Conservation (phyloP, 2,329 filamentous ascomycete species). For the Epicoccum nigrum region DNA sequence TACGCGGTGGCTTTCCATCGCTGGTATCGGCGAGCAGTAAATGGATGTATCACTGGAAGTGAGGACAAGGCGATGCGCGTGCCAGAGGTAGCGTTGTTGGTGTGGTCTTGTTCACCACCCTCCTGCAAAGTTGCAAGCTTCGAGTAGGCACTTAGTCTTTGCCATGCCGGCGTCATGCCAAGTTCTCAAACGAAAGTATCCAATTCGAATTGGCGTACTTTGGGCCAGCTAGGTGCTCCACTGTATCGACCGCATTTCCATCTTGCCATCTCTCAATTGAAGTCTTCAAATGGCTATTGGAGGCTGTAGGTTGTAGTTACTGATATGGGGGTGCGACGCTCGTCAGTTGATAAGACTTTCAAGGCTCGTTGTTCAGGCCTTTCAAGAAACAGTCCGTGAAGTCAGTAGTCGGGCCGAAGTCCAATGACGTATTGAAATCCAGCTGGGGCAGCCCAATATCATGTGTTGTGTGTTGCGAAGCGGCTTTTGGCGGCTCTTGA, state of each 20-base stretch:
- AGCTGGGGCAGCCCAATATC: constrained; percentile 28
- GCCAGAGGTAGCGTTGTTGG: background rate
- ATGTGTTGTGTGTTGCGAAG: constrained; percentile 8
- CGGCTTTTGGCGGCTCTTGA: background rate
- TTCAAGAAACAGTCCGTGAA: constrained; percentile 38
- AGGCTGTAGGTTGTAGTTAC: too few relatives aligned
- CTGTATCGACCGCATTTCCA: too few relatives aligned
- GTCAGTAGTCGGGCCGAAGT: constrained; percentile 28
- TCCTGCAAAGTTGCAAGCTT: too few relatives aligned
- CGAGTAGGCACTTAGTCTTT: too few relatives aligned
- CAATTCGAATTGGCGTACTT: too few relatives aligned
- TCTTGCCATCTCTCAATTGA: too few relatives aligned
- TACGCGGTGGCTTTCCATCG: constrained; percentile 17
- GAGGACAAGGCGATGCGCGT: background rate
- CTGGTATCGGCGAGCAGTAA: constrained; percentile 8
- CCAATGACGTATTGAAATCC: constrained; percentile 32
- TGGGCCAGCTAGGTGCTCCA: too few relatives aligned
- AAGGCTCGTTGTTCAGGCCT: constrained; percentile 26
- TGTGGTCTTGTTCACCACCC: background rate
- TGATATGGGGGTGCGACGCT: too few relatives aligned
- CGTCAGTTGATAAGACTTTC: background rate
- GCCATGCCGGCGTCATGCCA: too few relatives aligned
- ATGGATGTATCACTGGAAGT: constrained; percentile 2
- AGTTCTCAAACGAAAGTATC: too few relatives aligned
- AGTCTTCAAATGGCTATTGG: too few relatives aligned